These are phyloP conservation scores for Lentinus brumalis DNA, from an alignment of 768 basidiomycete species.

Conservation along the genomic window DNA sequence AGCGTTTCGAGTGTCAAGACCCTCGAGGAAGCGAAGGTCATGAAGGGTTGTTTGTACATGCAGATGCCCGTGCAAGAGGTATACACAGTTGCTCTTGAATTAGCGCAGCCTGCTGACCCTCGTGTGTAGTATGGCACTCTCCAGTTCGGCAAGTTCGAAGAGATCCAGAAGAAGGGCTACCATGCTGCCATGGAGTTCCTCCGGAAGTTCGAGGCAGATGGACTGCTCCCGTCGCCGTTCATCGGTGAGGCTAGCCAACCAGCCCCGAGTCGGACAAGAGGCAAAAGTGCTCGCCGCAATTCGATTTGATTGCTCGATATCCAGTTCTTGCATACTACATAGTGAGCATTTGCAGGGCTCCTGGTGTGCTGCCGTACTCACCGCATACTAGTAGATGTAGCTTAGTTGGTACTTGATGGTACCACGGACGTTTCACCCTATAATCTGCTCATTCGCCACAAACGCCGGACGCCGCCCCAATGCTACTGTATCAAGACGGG, in stretches of 20 bases:
- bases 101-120: not conserved
- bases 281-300: slow-evolving; percentile 76
- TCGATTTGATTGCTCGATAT: slow-evolving; percentile 45
- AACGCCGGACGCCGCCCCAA: not conserved
- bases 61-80: slow-evolving; percentile 95
- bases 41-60: slow-evolving; percentile 88
- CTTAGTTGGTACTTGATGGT: not conserved
- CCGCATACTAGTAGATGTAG: not conserved
- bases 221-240: slow-evolving; percentile 73
- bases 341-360: not conserved
- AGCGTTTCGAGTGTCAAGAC: slow-evolving; percentile 97
- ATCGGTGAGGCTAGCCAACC: slow-evolving; percentile 59
- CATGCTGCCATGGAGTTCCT: slow-evolving; percentile 70
- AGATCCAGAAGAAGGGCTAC: slow-evolving; percentile 85
- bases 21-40: slow-evolving; percentile 91
- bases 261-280: slow-evolving; percentile 60
- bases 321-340: not conserved
- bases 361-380: not conserved
- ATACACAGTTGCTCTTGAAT: not conserved
- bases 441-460: not conserved
- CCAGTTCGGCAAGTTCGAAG: slow-evolving; percentile 86
- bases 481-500: not conserved
- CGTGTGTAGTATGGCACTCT: slow-evolving; percentile 78
- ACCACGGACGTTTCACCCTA: not conserved
- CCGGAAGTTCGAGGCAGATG: slow-evolving; percentile 80